Evolutionary conservation across 2,329 filamentous ascomycete genomes (phyloP), one percentile per base, ranked within the genome.

Genomic region (Penicillium brasilianum): DNA sequence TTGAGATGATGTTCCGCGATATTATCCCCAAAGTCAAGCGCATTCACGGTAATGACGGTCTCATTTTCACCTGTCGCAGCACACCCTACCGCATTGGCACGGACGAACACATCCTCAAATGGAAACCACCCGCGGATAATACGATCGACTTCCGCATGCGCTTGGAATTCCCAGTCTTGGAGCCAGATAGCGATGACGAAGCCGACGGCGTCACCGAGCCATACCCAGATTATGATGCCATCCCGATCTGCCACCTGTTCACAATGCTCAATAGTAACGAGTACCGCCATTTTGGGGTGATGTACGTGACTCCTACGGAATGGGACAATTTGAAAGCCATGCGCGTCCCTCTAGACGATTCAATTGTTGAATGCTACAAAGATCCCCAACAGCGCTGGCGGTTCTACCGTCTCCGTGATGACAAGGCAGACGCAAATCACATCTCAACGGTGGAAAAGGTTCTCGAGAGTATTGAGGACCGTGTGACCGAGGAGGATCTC

Each of bases 111-210:
- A 99, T 97, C 65, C 82, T 99, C 41, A 99, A 99, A 77, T 99
- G 95, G 95, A 99, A 99, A 79, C 93, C 94, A 0, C 92, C 92
- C 4, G 84, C 91, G 66, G 95, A 99, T 76, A 99, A 99, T 80
- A 96, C 93, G 0, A 88, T 99, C 68, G 95, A 99, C 76, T 97
- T 97, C 76, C 86, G 90, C 44, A 84, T 98, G 69, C 86, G 86
- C 55, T 84, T 99, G 46, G 83, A 85, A 13, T 98, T 97, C 71
- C 90, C 90, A 0, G 73, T 82, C 0, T 82, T 90, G n/a, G 85
- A 91, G 61, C 89, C 90, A 0, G 86, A 89, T 70, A 84, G 86
- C 14, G 78, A 82, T 16, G 90, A 95, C 69, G 85, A 86, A 49
- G 85, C 87, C 36, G 89, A 91, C 18, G 89, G 88, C 18, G 77